Evolutionary conservation across 2,329 filamentous ascomycete genomes (phyloP), one percentile per base, ranked within the genome.

Genomic region (Colletotrichum destructivum): DNA sequence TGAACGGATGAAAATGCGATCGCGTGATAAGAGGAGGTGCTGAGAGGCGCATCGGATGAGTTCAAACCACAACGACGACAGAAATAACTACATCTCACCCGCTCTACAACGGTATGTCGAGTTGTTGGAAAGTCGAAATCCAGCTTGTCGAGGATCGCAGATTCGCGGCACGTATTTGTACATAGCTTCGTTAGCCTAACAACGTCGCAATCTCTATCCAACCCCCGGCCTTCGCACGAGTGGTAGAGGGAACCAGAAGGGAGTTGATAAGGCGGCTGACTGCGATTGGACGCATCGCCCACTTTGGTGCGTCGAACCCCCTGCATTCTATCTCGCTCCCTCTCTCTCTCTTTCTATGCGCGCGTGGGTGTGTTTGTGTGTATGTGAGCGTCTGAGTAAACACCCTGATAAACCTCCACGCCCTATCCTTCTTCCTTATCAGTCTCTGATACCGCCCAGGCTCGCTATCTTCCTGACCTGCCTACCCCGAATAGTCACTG

Each of bases 251-350:
- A 60, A 16, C 35, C 35, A 38, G 46, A 13, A 12, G 35, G 21
- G 42, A 35, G 26, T 62, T 46, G 69, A 72, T 72, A 72, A 72
- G 69, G 18, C 40, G 47, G 44, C 47, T 31, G 35, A 21, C 31
- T 63, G 54, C 65, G n/a, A 72, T 72, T 72, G 69, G 65, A 40
- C 54, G 47, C 38, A 55, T 47, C 57, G 21, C 49, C 69, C 52
- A 59, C 57, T 68, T 23, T 56, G 49, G 47, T 60, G 69, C 69
- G 52, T 71, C 52, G n/a, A 46, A 54, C 38, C 56, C 65, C 49
- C 21, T 62, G 47, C 4, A 18, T n/a, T 35, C 15, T 35, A 31
- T 55, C 38, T 49, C 38, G 16, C 46, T 8, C 35, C 11, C 35
- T 38, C 35, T 38, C 35, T 38, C 35, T 38, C 35, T 38, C 35